Evolutionary conservation across 495 filamentous ascomycete genomes (phyloP), one percentile per base, ranked within the genome.

Genomic region (Aspergillus diversus): DNA sequence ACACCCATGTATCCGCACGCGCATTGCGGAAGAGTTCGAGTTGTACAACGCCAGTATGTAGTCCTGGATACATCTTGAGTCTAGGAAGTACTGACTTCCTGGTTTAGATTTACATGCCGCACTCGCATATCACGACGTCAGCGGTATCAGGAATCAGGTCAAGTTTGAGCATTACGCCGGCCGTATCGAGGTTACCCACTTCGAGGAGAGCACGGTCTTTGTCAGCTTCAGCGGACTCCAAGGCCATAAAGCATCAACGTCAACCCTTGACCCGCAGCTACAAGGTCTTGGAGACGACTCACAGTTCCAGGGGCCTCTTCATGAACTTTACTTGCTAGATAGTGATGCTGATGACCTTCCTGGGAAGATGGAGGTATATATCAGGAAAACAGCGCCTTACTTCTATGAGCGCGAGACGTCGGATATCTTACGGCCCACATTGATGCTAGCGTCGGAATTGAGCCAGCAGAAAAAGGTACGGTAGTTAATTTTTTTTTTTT

Each of bases 1-100:
- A 66, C 83, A 85, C 21, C 89, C 88, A 7, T 96, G 92, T 69
- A 85, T 92, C 47, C 85, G 91, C 32, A 91, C 87, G 1, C 88
- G 87, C 32, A 85, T 95, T 53, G 86, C 85, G 0, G 89, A 92
- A 55, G 84, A 89, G 67, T 86, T 92, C 62, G 86, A 90, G 52
- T 75, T 92, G 11, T 93, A 89, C 69, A 86, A 86, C 57, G 85
- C 88, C 32, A 86, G 86, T 64, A 75, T 37, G 76, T 75, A 43
- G 11, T 4, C 39, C 39, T n/a, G 9, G n/a, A 43, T n/a, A 3
- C 17, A 33, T 48, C n/a, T 33, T 54, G 11, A 13, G 4, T 33
- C 32, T 48, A 33, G 31, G 31, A 43, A 39, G 34, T 49, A 57
- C 70, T 75, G 39, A 76, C 61, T 51, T 2, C 21, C 35, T 12